Conservation (phyloP, 1,139 yeast species). For the Yamadazyma songkhlaensis region DNA sequence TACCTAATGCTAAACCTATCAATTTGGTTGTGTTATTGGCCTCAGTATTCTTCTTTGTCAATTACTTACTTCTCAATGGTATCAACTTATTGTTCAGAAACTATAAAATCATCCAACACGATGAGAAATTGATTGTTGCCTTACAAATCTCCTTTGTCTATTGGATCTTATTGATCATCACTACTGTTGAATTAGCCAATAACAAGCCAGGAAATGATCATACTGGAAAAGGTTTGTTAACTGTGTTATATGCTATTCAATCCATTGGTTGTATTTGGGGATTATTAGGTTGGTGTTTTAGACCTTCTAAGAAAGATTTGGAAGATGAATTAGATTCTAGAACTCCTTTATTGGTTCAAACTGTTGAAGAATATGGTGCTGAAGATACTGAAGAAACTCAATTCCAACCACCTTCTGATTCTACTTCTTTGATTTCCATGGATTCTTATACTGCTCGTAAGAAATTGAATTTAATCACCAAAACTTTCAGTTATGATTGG, state of each 20-base stretch:
- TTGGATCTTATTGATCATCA: conserved; percentile 53
- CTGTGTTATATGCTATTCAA: conserved; percentile 50
- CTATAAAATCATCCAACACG: conserved; percentile 56
- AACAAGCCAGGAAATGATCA: conserved; percentile 42
- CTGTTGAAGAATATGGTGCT: conserved; percentile 23
- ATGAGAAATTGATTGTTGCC: conserved; percentile 67
- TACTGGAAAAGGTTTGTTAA: conserved; percentile 60
- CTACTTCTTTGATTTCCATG: conserved; percentile 16
- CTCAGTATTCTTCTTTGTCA: conserved; percentile 49
- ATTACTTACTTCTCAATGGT: conserved; percentile 54
- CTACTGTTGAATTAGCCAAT: conserved; percentile 45
- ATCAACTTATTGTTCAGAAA: conserved; percentile 39
- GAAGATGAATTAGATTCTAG: conserved; percentile 18
- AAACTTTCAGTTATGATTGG: conserved; percentile 73
- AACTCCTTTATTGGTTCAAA: conserved; percentile 29
- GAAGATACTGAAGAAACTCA: conserved; percentile 13
- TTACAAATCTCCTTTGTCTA: conserved; percentile 52
- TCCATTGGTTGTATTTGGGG: conserved; percentile 58
- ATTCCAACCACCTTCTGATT: conserved; percentile 10
- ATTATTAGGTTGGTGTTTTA: conserved; percentile 43
- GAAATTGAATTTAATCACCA: conserved; percentile 21
- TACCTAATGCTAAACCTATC: conserved; percentile 55
- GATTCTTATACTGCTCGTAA: conserved; percentile 15
- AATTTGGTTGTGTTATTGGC: conserved; percentile 36
- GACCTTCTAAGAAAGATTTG: conserved; percentile 16